Evolutionary conservation across 345 rosid genomes (phyloP).

Genomic region (Ricinus communis): DNA sequence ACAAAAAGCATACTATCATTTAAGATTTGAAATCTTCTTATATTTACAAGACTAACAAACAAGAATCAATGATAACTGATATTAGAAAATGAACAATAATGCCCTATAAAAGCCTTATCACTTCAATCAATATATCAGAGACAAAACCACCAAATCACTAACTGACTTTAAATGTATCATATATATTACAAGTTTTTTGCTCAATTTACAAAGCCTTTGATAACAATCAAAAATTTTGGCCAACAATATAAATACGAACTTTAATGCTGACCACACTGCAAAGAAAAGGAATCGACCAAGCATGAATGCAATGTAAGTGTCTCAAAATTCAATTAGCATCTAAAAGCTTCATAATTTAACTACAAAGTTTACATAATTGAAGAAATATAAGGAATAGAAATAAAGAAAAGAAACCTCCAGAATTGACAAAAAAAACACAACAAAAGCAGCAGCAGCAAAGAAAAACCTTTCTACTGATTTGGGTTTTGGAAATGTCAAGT

Average conservation of each 20-base stretch:
- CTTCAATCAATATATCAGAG: no score
- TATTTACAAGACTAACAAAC: no score
- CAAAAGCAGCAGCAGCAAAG: background rate
- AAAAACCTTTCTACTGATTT: background rate
- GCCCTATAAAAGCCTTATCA: background rate
- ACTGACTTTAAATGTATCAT: no score
- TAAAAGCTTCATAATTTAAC: background rate
- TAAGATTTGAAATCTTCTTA: background rate
- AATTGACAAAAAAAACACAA: background rate
- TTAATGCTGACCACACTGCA: no score
- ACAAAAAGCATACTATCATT: background rate
- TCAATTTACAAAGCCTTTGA: no score
- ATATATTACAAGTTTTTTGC: no score
- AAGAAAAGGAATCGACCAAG: background rate
- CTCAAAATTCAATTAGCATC: background rate
- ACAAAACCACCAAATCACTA: no score
- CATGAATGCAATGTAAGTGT: background rate
- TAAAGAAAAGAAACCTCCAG: background rate
- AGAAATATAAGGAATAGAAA: background rate
- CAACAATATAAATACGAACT: no score
- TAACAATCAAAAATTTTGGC: no score
- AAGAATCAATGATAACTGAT: background rate
- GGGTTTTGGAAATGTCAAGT: no score
- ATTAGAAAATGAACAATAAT: background rate
- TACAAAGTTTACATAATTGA: background rate